These are phyloP conservation scores for Kickxella alabastrina DNA, from an alignment of 192 early-diverging fungal genomes.

Conservation along the genomic window DNA sequence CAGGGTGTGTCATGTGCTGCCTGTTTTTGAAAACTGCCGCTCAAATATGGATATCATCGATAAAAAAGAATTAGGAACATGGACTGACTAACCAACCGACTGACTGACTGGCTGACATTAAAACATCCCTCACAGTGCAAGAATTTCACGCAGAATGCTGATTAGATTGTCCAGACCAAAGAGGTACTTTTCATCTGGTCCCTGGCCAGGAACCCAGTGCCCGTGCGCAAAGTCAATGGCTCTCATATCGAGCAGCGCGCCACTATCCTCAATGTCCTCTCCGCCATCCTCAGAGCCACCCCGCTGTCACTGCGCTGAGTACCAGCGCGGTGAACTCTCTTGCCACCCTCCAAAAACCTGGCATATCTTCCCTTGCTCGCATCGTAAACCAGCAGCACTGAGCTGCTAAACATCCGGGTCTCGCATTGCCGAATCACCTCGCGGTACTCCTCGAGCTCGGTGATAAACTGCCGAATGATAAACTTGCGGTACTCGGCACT, in stretches of 20 bases:
- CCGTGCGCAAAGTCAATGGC: constrained; percentile 93
- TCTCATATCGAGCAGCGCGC: constrained; percentile 57
- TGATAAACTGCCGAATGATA: constrained; percentile 60
- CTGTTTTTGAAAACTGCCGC: too few relatives aligned
- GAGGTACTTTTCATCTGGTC: constrained; percentile 66
- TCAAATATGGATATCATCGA: too few relatives aligned
- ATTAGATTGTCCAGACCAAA: constrained; percentile 62
- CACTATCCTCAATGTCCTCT: not conserved
- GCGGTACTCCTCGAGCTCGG: constrained; percentile 56
- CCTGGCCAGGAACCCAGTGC: constrained; percentile 57
- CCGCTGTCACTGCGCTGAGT: constrained; percentile 4
- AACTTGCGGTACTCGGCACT: constrained; percentile 52
- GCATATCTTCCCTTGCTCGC: constrained; percentile 55
- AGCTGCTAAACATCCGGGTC: constrained; percentile 67
- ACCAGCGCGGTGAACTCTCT: constrained; percentile 17
- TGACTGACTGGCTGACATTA: too few relatives aligned
- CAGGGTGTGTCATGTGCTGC: too few relatives aligned
- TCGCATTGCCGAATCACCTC: constrained; percentile 53
- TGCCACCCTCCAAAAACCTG: constrained; percentile 45
- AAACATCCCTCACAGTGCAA: too few relatives aligned
- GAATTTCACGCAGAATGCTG: constrained; percentile 49
- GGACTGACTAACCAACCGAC: not conserved
- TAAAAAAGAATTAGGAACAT: too few relatives aligned
- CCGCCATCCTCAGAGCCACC: too few relatives aligned
- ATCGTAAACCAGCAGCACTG: constrained; percentile 81